These are phyloP conservation scores for Ceratobasidium theobromae DNA, from an alignment of 1,284 basidiomycete genomes.

Conservation along the genomic window DNA sequence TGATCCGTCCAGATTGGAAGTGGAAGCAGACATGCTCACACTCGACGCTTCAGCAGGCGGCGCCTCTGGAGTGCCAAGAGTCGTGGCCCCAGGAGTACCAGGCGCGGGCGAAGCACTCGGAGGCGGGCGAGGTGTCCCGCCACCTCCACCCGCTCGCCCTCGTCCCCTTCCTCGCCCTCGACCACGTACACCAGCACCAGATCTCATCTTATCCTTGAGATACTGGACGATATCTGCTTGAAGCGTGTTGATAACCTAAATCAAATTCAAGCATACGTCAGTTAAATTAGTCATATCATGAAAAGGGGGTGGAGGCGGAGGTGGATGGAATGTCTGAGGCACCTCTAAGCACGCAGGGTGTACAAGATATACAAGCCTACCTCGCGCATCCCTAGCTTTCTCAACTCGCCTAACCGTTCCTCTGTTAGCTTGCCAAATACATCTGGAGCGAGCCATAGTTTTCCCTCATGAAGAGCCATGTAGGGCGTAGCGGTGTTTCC, in stretches of 20 bases:
- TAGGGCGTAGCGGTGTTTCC: neutral
- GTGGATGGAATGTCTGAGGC: too few species aligned
- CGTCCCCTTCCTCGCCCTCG: slow-evolving; percentile 14
- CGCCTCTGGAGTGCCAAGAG: neutral
- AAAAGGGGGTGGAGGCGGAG: neutral
- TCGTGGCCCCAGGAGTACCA: neutral
- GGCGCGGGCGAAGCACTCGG: slow-evolving; percentile 10
- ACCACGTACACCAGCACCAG: slow-evolving; percentile 1
- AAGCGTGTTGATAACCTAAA: slow-evolving; percentile 16
- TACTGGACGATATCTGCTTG: slow-evolving; percentile 23
- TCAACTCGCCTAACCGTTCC: slow-evolving; percentile 9
- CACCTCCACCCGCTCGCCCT: neutral
- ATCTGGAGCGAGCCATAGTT: slow-evolving; percentile 18
- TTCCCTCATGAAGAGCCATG: slow-evolving; percentile 13
- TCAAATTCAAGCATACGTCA: neutral
- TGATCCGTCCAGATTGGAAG: neutral
- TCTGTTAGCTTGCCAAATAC: slow-evolving; percentile 16
- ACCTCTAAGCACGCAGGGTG: too few species aligned
- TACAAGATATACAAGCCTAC: slow-evolving; percentile 1
- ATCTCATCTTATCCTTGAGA: slow-evolving; percentile 25
- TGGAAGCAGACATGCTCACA: neutral
- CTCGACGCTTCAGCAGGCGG: neutral
- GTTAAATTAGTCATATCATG: neutral
- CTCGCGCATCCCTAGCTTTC: slow-evolving; percentile 13
- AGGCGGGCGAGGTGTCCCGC: slow-evolving; percentile 2